Percentiles rank a stretch among this genome's conserved stretches.
Evolutionary conservation across 2,329 filamentous ascomycete species (phyloP).

Genomic region (Fusarium avenaceum): DNA sequence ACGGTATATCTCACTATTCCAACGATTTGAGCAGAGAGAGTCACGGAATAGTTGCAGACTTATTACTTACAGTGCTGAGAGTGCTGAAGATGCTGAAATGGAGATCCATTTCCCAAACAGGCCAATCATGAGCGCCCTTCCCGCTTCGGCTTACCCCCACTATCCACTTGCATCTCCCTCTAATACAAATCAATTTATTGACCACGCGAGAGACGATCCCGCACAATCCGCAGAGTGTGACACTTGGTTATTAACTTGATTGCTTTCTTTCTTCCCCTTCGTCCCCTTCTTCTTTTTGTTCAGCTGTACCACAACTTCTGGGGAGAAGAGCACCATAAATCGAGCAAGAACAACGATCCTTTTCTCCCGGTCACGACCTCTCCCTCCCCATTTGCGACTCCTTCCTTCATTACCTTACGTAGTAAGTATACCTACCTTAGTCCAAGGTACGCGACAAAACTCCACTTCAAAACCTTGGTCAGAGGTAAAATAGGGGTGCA

Average conservation of each 20-base stretch:
- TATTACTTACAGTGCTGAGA: conserved; percentile 3
- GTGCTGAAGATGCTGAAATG: background rate
- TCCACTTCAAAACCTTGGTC: conserved; percentile 22
- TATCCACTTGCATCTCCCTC: conserved; percentile 31
- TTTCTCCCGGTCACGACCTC: conserved; percentile 7
- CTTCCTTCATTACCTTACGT: background rate
- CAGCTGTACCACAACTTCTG: background rate
- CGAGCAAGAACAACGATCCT: conserved; percentile 14
- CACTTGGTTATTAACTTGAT: conserved; percentile 2
- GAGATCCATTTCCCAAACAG: background rate
- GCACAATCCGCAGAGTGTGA: conserved; percentile 32
- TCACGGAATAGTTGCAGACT: background rate
- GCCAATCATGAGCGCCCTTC: conserved; percentile 27
- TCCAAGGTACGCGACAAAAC: conserved; percentile 15
- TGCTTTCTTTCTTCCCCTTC: background rate
- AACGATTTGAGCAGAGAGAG: background rate
- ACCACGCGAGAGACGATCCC: conserved; percentile 35
- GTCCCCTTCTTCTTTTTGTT: conserved; percentile 3
- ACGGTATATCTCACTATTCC: background rate
- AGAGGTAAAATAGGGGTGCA: conserved; percentile 37
- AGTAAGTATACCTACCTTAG: background rate
- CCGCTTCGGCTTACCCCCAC: conserved; percentile 34
- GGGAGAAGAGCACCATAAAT: conserved; percentile 2
- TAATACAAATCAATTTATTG: conserved; percentile 35
- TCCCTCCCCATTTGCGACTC: conserved; percentile 5